Evolutionary conservation across 345 rosid species (phyloP).

Genomic region (Turritis glabra): DNA sequence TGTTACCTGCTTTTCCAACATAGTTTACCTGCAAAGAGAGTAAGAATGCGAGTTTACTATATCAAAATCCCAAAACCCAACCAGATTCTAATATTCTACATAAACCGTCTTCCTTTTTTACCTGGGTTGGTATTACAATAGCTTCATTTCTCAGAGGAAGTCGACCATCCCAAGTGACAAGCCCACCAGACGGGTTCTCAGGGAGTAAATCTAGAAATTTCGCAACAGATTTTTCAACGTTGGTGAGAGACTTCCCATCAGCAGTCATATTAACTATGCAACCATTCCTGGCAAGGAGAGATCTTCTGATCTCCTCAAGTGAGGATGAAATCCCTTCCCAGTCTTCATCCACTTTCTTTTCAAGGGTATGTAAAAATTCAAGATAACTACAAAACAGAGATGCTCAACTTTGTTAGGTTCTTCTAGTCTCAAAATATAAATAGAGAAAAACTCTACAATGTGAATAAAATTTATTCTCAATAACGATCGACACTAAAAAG

Average conservation of each 20-base stretch:
- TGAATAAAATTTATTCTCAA: neutral
- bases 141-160: conserved; percentile 81
- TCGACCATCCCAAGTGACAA: conserved; percentile 57
- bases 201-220: conserved; percentile 92
- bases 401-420: conserved; percentile 23
- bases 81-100: neutral
- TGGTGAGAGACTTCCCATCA: conserved; percentile 66
- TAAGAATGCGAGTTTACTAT: neutral
- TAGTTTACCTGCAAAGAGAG: conserved; percentile 75
- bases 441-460: neutral
- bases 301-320: conserved; percentile 79
- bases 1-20: conserved; percentile 90
- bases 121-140: conserved; percentile 94
- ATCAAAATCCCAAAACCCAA: neutral
- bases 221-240: conserved; percentile 60
- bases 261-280: conserved; percentile 92
- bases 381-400: conserved; percentile 60
- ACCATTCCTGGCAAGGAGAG: conserved; percentile 72
- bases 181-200: conserved; percentile 46
- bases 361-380: conserved; percentile 77
- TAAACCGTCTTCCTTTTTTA: conserved; percentile 19
- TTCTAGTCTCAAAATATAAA: neutral
- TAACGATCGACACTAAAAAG: neutral
- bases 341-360: conserved; percentile 80
- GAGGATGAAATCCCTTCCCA: conserved; percentile 90